phyloP scores from a whole-genome alignment of 139 green algal species.

The Chara braunii region DNA sequence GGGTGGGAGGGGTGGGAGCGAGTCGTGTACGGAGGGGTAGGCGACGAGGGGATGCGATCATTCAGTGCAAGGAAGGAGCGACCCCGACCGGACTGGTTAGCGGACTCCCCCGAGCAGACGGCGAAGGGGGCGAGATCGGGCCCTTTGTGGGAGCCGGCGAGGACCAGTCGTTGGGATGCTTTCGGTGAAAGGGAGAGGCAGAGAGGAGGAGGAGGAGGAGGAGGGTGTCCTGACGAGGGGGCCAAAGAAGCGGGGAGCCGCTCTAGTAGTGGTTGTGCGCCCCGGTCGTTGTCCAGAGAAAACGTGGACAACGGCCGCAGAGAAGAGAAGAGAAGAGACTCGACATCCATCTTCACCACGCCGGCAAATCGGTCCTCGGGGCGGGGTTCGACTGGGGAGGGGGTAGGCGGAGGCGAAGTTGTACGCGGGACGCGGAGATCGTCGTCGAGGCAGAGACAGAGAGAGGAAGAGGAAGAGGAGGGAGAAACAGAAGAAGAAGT shows the following conservation, averaged over 20 bases:
- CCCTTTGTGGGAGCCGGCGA: background rate
- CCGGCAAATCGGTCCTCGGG: background rate
- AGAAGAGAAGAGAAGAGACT: background rate
- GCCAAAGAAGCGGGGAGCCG: no score
- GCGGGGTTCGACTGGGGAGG: background rate
- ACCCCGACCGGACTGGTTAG: no score
- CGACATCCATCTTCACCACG: background rate
- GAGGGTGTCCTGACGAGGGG: background rate
- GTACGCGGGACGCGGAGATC: background rate
- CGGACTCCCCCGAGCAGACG: no score
- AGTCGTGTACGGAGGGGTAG: no score
- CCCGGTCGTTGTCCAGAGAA: no score
- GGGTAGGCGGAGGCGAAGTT: no score
- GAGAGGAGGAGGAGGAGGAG: background rate
- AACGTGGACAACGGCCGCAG: no score
- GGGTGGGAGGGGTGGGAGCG: no score
- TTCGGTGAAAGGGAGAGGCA: conserved; percentile 3
- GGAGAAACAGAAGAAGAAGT: background rate
- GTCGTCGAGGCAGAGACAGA: background rate
- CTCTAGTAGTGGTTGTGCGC: no score
- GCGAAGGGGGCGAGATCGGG: background rate
- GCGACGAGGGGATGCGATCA: no score
- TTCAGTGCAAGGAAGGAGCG: no score
- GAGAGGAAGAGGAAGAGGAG: background rate
- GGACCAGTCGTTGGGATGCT: background rate